Conservation (phyloP, 2,329 filamentous ascomycete genomes). For the Xylariales sp. region DNA sequence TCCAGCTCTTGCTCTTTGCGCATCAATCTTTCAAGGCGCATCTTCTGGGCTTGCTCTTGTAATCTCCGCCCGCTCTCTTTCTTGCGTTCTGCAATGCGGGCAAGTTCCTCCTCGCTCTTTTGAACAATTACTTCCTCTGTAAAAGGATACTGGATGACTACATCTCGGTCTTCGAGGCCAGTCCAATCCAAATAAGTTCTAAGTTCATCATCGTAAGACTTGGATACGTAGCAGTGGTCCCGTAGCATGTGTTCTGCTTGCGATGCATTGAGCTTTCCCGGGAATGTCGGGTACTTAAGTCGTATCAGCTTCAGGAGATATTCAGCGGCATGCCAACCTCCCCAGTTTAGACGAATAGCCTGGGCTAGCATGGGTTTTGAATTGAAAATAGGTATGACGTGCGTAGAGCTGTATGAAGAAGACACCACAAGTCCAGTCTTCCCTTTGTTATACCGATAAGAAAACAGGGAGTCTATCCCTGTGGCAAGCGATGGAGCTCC, state of each 20-base stretch:
- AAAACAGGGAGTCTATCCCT: conserved; percentile 95
- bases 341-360: conserved; percentile 90
- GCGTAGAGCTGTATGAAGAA: conserved; percentile 89
- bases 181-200: conserved; percentile 81
- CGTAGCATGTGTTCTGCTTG: conserved; percentile 85
- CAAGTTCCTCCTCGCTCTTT: conserved; percentile 92
- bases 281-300: conserved; percentile 88
- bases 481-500: conserved; percentile 84
- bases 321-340: conserved; percentile 82
- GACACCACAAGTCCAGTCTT: conserved; percentile 84
- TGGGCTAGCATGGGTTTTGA: conserved; percentile 79
- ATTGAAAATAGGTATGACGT: conserved; percentile 90
- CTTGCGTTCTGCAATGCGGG: conserved; percentile 84
- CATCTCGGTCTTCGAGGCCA: conserved; percentile 82
- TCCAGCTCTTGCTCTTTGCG: conserved; percentile 94
- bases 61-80: conserved; percentile 88
- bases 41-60: conserved; percentile 95
- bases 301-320: conserved; percentile 86
- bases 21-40: conserved; percentile 91
- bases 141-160: conserved; percentile 87
- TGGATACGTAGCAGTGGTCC: conserved; percentile 86
- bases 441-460: conserved; percentile 88
- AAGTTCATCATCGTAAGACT: conserved; percentile 77
- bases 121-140: conserved; percentile 86
- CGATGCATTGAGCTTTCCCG: conserved; percentile 77